Evolutionary conservation across 2,329 filamentous ascomycete species (phyloP).

Genomic region (Myriosclerotinia curreyana): DNA sequence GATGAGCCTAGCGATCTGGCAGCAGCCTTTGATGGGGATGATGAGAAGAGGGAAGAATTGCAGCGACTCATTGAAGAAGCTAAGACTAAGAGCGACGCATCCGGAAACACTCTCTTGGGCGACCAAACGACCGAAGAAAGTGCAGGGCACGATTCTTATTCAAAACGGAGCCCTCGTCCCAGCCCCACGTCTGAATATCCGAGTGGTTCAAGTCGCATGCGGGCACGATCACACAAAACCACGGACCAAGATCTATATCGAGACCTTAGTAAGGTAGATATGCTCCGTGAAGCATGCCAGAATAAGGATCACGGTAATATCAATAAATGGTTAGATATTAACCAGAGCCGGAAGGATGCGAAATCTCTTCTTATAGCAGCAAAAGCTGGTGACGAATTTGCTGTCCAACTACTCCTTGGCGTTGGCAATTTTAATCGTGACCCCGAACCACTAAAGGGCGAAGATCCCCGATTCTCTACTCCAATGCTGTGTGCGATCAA

Average conservation of each 20-base stretch:
- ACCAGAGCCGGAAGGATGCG: conserved; percentile 60
- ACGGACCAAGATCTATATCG: conserved; percentile 62
- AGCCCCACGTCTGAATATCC: conserved; percentile 47
- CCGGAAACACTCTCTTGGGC: conserved; percentile 57
- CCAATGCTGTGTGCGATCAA: conserved; percentile 95
- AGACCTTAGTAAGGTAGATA: conserved; percentile 51
- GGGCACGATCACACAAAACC: conserved; percentile 57
- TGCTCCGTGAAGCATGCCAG: conserved; percentile 55
- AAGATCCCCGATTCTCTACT: conserved; percentile 70
- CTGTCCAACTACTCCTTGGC: conserved; percentile 45
- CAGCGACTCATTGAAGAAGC: conserved; percentile 64
- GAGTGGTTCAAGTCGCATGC: conserved; percentile 43
- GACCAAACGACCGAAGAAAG: conserved; percentile 42
- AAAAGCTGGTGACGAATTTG: conserved; percentile 77
- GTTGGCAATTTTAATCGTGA: conserved; percentile 59
- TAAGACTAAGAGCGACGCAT: conserved; percentile 50
- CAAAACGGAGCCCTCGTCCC: conserved; percentile 56
- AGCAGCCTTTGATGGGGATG: conserved; percentile 63
- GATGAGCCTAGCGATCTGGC: conserved; percentile 88
- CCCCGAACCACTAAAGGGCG: conserved; percentile 59
- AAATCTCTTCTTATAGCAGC: conserved; percentile 89
- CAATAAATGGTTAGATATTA: conserved; percentile 57
- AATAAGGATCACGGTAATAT: conserved; percentile 61
- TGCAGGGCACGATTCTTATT: conserved; percentile 50
- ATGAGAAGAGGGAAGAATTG: conserved; percentile 59